A percentile compares a stretch with the other conserved stretches of the same genome.
phyloP scores from a whole-genome alignment of 371 early-diverging fungal species.

The Rhizopus delemar region DNA sequence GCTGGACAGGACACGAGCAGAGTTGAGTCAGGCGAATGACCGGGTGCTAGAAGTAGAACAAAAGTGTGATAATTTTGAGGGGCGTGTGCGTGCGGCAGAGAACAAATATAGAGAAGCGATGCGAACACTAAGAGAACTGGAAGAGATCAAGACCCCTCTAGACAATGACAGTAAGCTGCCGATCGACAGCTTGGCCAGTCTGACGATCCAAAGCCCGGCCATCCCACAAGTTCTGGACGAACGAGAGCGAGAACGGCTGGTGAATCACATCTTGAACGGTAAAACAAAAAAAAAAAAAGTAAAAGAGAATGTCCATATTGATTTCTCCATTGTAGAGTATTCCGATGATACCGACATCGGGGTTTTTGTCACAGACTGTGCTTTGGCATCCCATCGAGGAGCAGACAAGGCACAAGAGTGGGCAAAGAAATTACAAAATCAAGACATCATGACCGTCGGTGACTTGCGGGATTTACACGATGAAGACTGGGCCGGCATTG shows the following conservation, averaged over 20 bases:
- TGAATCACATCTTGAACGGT: conserved; percentile 48
- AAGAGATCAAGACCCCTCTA: conserved; percentile 4
- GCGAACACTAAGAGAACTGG: conserved; percentile 24
- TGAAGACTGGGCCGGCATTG: conserved; percentile 75
- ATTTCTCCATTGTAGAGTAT: conserved; percentile 45
- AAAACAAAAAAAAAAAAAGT: conserved; percentile 9
- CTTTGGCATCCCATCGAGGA: conserved; percentile 65
- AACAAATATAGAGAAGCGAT: conserved; percentile 35
- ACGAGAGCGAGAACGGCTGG: conserved; percentile 16
- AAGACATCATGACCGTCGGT: conserved; percentile 82
- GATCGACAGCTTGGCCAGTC: neutral
- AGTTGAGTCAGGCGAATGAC: conserved; percentile 32
- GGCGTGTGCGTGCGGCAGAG: conserved; percentile 30
- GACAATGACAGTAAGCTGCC: neutral
- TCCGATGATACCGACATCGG: conserved; percentile 64
- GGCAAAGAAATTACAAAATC: conserved; percentile 66
- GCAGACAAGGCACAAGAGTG: conserved; percentile 76
- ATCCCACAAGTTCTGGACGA: neutral
- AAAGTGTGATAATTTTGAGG: conserved; percentile 32
- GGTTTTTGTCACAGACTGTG: conserved; percentile 70
- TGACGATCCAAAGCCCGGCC: neutral
- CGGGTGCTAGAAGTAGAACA: conserved; percentile 36
- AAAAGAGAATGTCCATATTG: too few species aligned
- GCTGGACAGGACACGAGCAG: conserved; percentile 33
- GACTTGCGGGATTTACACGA: conserved; percentile 76